A percentile compares a stretch with the other conserved stretches of the same genome.
These are phyloP conservation scores for Neofusicoccum sp. DNA, from an alignment of 2,329 filamentous ascomycete genomes.

Conservation along the genomic window DNA sequence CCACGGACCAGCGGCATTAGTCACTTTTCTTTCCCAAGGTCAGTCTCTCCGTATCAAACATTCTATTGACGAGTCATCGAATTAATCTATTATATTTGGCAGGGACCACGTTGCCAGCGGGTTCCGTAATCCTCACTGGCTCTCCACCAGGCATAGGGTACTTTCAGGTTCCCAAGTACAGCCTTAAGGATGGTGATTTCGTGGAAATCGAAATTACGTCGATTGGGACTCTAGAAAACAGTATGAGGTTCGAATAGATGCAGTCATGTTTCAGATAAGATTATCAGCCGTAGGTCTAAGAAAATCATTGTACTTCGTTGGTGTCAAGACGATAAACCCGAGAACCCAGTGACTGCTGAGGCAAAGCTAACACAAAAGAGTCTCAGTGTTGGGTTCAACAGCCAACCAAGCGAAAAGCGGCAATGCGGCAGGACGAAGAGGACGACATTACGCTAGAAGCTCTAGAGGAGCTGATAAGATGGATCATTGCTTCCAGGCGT, in stretches of 20 bases:
- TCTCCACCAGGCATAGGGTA: constrained; percentile 24
- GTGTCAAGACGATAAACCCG: too few species aligned
- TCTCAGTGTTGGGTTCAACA: too few species aligned
- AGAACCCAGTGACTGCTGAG: too few species aligned
- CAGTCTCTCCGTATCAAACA: constrained; percentile 33
- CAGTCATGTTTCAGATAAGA: too few species aligned
- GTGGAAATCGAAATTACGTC: background rate
- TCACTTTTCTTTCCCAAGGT: constrained; percentile 17
- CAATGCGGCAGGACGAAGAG: too few species aligned
- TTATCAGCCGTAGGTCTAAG: too few species aligned
- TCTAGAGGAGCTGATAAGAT: too few species aligned
- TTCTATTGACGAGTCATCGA: background rate
- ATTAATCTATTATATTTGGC: constrained; percentile 31
- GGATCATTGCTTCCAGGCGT: too few species aligned
- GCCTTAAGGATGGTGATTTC: constrained; percentile 1
- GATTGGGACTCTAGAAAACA: background rate
- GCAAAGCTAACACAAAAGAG: too few species aligned
- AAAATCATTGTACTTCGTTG: too few species aligned
- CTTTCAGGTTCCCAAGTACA: constrained; percentile 9
- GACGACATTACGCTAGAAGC: too few species aligned
- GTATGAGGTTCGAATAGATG: background rate
- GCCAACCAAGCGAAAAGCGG: too few species aligned
- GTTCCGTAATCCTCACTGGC: constrained; percentile 47
- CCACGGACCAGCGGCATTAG: constrained; percentile 14
- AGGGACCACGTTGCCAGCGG: constrained; percentile 40